Base-by-base conservation (phyloP, 768 basidiomycete species). In the Tulasnella sp. region DNA sequence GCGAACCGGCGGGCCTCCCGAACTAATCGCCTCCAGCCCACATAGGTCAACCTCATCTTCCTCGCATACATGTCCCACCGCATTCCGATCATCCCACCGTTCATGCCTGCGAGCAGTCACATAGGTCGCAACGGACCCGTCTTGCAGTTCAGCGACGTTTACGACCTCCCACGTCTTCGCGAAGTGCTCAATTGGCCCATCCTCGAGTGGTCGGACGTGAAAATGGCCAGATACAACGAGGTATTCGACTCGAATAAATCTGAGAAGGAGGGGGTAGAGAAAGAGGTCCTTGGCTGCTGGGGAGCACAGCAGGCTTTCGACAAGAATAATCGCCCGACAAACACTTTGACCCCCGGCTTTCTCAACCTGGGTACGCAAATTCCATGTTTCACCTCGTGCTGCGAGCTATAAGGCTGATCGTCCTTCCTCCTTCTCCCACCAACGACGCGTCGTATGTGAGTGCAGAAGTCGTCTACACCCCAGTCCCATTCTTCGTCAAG, bases 141-240 rank as follows among this genome's bases (percentile, higher is more conserved):
- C 24, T n/a, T 54, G 20, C 41, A 31, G 12, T 91, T 92, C 82
- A 88, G 90, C 34, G 88, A 90, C 40, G 88, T 92, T 0, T 92
- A 92, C 82, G 91, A 93, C 83, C 85, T 92, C 69, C 88, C 89
- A 0, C 87, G 89, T 14, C 87, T 92, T 5, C 86, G 88, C 44
- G 84, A 86, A 75, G 83, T 84, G 22, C 83, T 92, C 41, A 86
- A 87, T 24, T 85, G 83, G 72, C 89, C 91, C 0, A 83, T 93
- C 20, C 83, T 92, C 7, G 91, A 93, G 84, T 93, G 91, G 91
- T 87, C 89, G 69, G 88, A 92, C 80, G 88, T 93, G 72, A 93
- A 93, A 83, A 86, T 89, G 79, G 83, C 84, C 16, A 82, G 82
- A 80, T 48, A 77, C 42, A 69, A 54, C 72, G 79, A 75, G 42